phyloP scores from a whole-genome alignment of 106 monocot species.

The Dendrobium catenatum region DNA sequence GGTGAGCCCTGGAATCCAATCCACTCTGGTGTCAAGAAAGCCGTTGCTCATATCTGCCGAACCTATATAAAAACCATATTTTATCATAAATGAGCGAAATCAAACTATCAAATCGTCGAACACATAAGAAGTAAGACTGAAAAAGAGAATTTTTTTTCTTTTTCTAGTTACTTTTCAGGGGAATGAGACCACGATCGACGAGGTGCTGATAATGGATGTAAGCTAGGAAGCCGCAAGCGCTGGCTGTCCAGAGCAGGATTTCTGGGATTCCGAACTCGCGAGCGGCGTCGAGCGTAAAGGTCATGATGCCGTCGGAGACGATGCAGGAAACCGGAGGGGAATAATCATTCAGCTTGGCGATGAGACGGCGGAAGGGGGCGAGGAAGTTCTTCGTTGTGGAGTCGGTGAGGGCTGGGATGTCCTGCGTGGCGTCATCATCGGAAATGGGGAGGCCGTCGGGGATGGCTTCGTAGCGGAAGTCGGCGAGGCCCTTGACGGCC shows the following conservation, averaged over 20 bases:
- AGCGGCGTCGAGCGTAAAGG: constrained; percentile 17
- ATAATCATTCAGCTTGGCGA: neutral
- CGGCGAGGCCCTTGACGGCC: constrained; percentile 1
- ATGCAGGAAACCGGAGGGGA: constrained; percentile 14
- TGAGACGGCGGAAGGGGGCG: constrained; percentile 1
- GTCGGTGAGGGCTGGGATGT: constrained; percentile 4
- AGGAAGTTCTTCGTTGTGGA: constrained; percentile 4
- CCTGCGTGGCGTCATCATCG: constrained; percentile 7
- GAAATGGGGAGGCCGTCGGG: constrained; percentile 7
- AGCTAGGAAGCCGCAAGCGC: constrained; percentile 10
- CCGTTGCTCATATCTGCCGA: constrained; percentile 8
- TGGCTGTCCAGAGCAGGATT: neutral
- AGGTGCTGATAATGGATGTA: neutral
- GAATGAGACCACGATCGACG: neutral
- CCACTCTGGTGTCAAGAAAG: constrained; percentile 9
- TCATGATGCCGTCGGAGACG: constrained; percentile 14
- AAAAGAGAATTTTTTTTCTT: no score
- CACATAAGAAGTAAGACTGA: neutral
- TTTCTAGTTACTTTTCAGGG: neutral
- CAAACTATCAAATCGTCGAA: neutral
- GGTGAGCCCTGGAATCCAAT: constrained; percentile 10
- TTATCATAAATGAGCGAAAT: neutral
- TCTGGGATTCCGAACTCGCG: constrained; percentile 3
- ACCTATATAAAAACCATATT: neutral
- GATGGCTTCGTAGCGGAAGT: constrained; percentile 15